Base-by-base conservation (phyloP, 768 basidiomycete species). In the Crepidotus variabilis region DNA sequence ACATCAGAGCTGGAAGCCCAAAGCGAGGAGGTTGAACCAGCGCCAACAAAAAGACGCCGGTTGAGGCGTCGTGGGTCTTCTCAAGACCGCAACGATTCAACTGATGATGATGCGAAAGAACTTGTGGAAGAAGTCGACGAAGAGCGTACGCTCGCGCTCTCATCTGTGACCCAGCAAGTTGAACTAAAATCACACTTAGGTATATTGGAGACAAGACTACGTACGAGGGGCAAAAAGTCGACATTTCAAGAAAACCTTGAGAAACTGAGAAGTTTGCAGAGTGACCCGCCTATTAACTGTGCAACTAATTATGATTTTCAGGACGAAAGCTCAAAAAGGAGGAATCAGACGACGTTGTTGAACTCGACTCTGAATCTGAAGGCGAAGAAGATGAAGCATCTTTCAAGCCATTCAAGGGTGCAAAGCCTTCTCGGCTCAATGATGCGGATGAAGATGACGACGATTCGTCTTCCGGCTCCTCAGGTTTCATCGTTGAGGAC, bases 401-500 rank as follows among this genome's bases (percentile, higher is more conserved):
- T 59, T 58, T 10, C 5, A 57, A 52, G 47, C 79, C 76, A 3
- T 76, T 85, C 65, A 70, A 71, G 59, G 78, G 79, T 34, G 79
- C 84, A 16, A 77, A 64, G 60, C 79, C 76, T 39, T 77, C 74
- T 45, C 66, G 68, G 57, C 73, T 70, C 46, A 66, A 71, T 39
- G 76, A 78, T 11, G 73, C 73, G 48, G 68, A 73, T n/a, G 71
- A 73, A 34, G 69, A 60, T n/a, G 59, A 55, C 7, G 55, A 57
- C 32, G 57, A 57, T 1, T 48, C 43, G n/a, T 59, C 59, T 6
- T 35, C 35, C 21, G 43, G 66, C 52, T 71, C 74, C 35, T 75
- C 71, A 16, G 69, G 72, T 54, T 79, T 77, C 54, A 89, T 90
- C 58, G 85, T 91, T 32, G 83, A 90, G 35, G 88, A 92, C 18